Conservation (phyloP, 1,139 yeast genomes). For the Candida pseudoviswanathii region DNA sequence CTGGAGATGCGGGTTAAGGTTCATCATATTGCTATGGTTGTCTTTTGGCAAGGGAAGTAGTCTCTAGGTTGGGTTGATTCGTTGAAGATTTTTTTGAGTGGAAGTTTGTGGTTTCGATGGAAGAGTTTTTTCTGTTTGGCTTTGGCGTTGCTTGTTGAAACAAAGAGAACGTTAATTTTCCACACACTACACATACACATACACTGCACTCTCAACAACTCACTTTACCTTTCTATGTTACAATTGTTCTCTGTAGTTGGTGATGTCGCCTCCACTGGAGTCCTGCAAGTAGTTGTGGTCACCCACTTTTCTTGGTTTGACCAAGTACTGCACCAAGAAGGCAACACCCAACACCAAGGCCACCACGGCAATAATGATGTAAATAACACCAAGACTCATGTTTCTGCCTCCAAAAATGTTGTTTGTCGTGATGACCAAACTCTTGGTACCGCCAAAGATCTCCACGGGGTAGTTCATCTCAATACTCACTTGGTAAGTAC, state of each 20-base stretch:
- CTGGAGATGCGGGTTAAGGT: slow-evolving; percentile 48
- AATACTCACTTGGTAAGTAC: slow-evolving; percentile 61
- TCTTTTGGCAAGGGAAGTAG: neutral
- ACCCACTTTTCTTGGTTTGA: slow-evolving; percentile 48
- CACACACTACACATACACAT: neutral
- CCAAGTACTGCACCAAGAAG: slow-evolving; percentile 48
- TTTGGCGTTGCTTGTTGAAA: neutral
- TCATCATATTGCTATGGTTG: slow-evolving; percentile 20
- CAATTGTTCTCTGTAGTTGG: slow-evolving; percentile 30
- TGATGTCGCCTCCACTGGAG: slow-evolving; percentile 16
- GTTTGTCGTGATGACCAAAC: slow-evolving; percentile 66
- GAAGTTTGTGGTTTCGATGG: neutral
- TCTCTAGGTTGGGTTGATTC: neutral
- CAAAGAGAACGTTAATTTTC: neutral
- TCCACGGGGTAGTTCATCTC: slow-evolving; percentile 71
- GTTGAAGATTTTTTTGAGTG: neutral
- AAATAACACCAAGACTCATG: slow-evolving; percentile 65
- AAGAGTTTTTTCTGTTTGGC: neutral
- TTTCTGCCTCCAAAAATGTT: slow-evolving; percentile 73
- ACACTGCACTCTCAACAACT: too few species aligned
- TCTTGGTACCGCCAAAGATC: slow-evolving; percentile 70
- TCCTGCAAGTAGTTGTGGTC: slow-evolving; percentile 47
- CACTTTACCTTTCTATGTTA: slow-evolving; percentile 8
- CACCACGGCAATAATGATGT: slow-evolving; percentile 63
- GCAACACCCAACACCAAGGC: slow-evolving; percentile 49